Conservation (phyloP, 2,329 filamentous ascomycete genomes). For the Ophiostoma quercus region DNA sequence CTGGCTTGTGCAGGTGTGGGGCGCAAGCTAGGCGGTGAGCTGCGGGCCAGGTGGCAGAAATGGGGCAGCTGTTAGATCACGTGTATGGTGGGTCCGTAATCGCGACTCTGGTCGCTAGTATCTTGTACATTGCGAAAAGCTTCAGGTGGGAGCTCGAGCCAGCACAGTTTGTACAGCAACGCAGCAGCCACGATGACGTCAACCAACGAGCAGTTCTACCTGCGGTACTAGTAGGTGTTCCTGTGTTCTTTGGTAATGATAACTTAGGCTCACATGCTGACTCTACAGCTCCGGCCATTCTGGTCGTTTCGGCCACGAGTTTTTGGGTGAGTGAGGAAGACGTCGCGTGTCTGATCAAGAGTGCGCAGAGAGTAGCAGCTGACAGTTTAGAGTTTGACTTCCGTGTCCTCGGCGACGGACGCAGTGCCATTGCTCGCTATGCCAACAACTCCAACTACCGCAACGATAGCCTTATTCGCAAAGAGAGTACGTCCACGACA, state of each 20-base stretch:
- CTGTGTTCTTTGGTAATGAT: neutral
- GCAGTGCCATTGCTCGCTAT: constrained; percentile 90
- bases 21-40: constrained; percentile 24
- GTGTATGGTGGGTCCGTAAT: constrained; percentile 16
- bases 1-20: constrained; percentile 24
- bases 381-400: constrained; percentile 82
- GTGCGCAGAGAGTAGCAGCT: neutral
- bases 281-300: constrained; percentile 81
- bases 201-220: constrained; percentile 79
- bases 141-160: constrained; percentile 1
- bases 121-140: constrained; percentile 17
- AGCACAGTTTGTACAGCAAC: neutral
- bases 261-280: neutral
- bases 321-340: constrained; percentile 63
- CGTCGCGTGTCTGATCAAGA: neutral
- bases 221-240: constrained; percentile 85
- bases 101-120: neutral
- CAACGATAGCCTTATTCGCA: constrained; percentile 95
- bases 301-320: constrained; percentile 96
- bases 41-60: constrained; percentile 28
- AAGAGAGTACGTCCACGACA: constrained; percentile 73
- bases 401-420: constrained; percentile 82
- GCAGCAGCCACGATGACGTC: constrained; percentile 45
- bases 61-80: constrained; percentile 7
- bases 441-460: constrained; percentile 99